Evolutionary conservation across 306 rosid species (phyloP), one percentile per base, ranked within the genome.

Genomic region (Calophaca sinica): DNA sequence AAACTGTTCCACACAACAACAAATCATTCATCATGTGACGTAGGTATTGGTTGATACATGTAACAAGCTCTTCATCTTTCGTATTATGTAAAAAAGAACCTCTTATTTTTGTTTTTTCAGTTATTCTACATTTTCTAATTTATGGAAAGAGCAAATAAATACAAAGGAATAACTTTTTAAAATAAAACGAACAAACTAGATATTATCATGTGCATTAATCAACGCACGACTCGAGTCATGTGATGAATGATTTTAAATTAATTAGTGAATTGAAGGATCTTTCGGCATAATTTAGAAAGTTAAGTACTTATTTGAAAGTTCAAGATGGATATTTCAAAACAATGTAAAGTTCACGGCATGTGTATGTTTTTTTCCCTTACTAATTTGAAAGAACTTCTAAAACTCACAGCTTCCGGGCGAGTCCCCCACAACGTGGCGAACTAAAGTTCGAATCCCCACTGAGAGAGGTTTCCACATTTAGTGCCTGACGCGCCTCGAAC

Each of bases 271-370:
- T 2, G 68, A 72, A 44, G 52, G 58, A 20, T 20, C 26, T 9
- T 44, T 31, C 44, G 13, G 36, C 48, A 62, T n/a, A 51, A 38
- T 50, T 51, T 36, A 4, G 62, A 12, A 62, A 62, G 53, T 50
- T 63, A 39, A 51, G 55, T 14, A 33, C 55, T 9, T 0, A 39
- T 12, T 12, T 58, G 45, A 44, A 57, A 41, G 55, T 57, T 45
- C 59, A 72, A 72, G 68, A 32, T 31, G 59, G 35, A 29, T 72
- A 72, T 45, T 45, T 44, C 14, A 65, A 42, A 66, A 66, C 48
- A 42, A 29, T 38, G 67, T 53, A 65, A 29, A 53, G 55, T 65
- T 65, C 58, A 29, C 15, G 57, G 58, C 45, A 59, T 20, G 26
- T 20, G 26, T 20, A 66, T 41, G 58, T 61, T 13, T 45, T 57